Base-by-base conservation (phyloP, 139 green algal genomes). In the Closterium sp. region DNA sequence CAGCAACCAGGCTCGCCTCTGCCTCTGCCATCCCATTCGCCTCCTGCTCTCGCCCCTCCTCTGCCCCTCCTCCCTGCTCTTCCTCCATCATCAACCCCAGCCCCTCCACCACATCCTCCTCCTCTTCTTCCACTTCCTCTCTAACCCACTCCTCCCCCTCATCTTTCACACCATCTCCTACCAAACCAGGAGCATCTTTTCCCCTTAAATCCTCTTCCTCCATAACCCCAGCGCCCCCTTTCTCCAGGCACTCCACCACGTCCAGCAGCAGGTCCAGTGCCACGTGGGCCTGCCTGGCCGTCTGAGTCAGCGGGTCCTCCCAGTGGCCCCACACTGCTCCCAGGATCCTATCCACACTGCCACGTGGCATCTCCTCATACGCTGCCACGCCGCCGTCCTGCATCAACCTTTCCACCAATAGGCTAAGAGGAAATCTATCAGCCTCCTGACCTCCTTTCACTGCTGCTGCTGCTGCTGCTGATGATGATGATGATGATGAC, bases 291-390 rank as follows among this genome's bases (percentile, higher is more conserved):
- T 95, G 88, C 86, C 92, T 92, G 7, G 95, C 91, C 29, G 94
- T 95, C 92, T 95, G 94, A 79, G 89, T 89, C n/a, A 96, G 89
- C 21, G 94, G 94, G 70, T 96, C 94, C 70, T 96, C 94, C 94
- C 91, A 95, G 90, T 95, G 93, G 42, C 91, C 84, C 91, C 94
- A 96, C 70, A 95, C 91, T 0, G 90, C 91, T 0, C 27, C n/a
- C 93, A 95, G 34, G 19, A 96, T 50, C 21, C 90, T 3, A 19
- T 87, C 31, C 70, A 93, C 87, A 29, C 10, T 70, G 31, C 32
- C 32, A 32, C 24, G 28, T 86, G 90, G 90, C 29, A 93, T 34
- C 31, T 86, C 30, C 22, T 62, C 90, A 92, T 92, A 92, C 27
- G 89, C 34, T 2, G 24, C 11, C 30, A 70, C 62, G 1, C 70